Evolutionary conservation across 2,329 filamentous ascomycete species (phyloP).

Genomic region (Aspergillus sp.): DNA sequence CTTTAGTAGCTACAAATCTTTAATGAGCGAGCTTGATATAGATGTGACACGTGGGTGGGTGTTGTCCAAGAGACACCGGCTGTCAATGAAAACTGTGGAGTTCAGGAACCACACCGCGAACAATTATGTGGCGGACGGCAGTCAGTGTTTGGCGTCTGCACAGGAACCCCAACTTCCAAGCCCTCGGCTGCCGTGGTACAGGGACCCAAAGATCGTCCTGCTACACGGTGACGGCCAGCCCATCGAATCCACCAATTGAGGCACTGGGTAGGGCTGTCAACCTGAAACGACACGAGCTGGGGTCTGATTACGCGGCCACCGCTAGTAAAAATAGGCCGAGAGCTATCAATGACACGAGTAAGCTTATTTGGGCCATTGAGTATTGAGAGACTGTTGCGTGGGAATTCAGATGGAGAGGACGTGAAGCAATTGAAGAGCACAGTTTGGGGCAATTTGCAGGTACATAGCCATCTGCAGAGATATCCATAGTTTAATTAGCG

Average conservation of each 20-base stretch:
- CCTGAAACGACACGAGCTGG: slow-evolving; percentile 6
- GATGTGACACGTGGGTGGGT: background rate
- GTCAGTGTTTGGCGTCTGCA: too few relatives aligned
- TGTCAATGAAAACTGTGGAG: background rate
- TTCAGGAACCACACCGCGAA: too few relatives aligned
- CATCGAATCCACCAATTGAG: background rate
- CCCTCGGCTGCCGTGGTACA: background rate
- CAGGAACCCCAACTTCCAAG: too few relatives aligned
- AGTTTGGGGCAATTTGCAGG: too few relatives aligned
- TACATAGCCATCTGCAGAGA: too few relatives aligned
- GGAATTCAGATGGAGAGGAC: background rate
- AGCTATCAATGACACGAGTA: background rate
- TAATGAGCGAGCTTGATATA: background rate
- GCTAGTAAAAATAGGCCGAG: background rate
- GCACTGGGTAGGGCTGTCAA: slow-evolving; percentile 1
- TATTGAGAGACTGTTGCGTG: background rate
- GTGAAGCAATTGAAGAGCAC: background rate
- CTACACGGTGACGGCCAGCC: background rate
- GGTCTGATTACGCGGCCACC: slow-evolving; percentile 6
- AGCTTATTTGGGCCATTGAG: background rate
- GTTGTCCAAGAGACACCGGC: background rate
- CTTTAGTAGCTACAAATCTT: background rate
- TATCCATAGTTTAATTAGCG: too few relatives aligned
- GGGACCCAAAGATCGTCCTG: background rate
- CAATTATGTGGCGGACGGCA: too few relatives aligned